phyloP scores from a whole-genome alignment of 2,329 filamentous ascomycete species.

The Trichoderma koningiopsis region DNA sequence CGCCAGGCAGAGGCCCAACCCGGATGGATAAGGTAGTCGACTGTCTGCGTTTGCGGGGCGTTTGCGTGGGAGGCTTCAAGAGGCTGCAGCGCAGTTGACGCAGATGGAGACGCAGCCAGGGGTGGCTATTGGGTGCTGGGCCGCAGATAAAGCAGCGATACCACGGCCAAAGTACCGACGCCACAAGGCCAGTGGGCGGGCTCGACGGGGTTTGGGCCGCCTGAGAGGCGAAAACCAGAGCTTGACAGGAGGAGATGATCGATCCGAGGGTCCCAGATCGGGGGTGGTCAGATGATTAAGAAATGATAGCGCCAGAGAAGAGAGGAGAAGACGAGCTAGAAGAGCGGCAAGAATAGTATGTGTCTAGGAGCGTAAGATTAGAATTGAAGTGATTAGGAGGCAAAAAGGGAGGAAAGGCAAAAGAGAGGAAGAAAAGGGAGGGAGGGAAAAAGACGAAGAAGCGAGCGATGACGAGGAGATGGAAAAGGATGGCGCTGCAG shows the following conservation, averaged over 20 bases:
- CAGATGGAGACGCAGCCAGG: slow-evolving; percentile 23
- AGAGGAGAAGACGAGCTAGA: slow-evolving; percentile 6
- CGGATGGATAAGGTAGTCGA: slow-evolving; percentile 8
- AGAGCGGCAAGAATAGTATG: slow-evolving; percentile 4
- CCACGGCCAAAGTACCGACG: slow-evolving; percentile 20
- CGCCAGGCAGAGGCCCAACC: slow-evolving; percentile 21
- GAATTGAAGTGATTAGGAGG: background rate
- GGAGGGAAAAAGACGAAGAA: background rate
- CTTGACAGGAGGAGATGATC: slow-evolving; percentile 17
- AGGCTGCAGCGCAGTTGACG: slow-evolving; percentile 26
- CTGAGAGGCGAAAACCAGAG: slow-evolving; percentile 18
- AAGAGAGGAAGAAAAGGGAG: background rate
- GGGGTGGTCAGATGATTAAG: slow-evolving; percentile 23
- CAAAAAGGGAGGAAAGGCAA: background rate
- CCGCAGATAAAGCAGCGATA: slow-evolving; percentile 13
- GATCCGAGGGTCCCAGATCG: slow-evolving; percentile 24
- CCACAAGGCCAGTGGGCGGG: slow-evolving; percentile 21
- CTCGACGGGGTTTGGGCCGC: slow-evolving; percentile 9
- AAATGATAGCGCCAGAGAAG: slow-evolving; percentile 6
- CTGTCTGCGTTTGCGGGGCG: slow-evolving; percentile 25
- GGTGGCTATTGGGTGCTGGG: slow-evolving; percentile 11
- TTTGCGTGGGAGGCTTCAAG: slow-evolving; percentile 27
- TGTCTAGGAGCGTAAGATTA: background rate
- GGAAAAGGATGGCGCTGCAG: slow-evolving; percentile 19
- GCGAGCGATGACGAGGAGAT: slow-evolving; percentile 23